Conservation (phyloP, 2,329 filamentous ascomycete species). For the Zymoseptoria passerinii region DNA sequence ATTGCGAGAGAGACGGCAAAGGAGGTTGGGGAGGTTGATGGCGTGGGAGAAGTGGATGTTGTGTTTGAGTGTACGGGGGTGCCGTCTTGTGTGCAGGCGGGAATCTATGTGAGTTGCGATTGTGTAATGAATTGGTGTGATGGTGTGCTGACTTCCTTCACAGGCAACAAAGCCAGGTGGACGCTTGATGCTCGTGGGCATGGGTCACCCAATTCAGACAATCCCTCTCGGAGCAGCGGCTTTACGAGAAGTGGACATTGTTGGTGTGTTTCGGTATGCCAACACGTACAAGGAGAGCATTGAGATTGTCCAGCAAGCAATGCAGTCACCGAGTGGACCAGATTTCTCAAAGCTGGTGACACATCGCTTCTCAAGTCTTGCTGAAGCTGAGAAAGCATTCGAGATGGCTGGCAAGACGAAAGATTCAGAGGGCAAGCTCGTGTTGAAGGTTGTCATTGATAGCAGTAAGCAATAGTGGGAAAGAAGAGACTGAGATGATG, state of each 20-base stretch:
- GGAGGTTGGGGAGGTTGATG: conserved; percentile 33
- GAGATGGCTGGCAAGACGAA: conserved; percentile 61
- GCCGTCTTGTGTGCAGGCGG: conserved; percentile 64
- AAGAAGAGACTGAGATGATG: background rate
- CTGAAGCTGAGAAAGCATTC: conserved; percentile 55
- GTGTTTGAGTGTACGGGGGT: conserved; percentile 74
- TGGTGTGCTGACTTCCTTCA: conserved; percentile 3
- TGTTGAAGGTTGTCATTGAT: conserved; percentile 60
- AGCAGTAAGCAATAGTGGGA: conserved; percentile 15
- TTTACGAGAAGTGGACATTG: conserved; percentile 65
- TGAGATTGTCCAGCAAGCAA: conserved; percentile 42
- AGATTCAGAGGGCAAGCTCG: conserved; percentile 59
- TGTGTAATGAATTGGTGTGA: background rate
- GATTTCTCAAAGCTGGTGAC: conserved; percentile 65
- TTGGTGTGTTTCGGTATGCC: conserved; percentile 71
- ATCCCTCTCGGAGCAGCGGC: conserved; percentile 65
- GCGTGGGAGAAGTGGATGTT: conserved; percentile 52
- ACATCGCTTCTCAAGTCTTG: conserved; percentile 59
- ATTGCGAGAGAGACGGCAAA: conserved; percentile 45
- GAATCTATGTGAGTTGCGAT: conserved; percentile 50
- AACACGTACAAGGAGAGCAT: conserved; percentile 70
- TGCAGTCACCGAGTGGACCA: conserved; percentile 44
- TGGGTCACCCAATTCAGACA: conserved; percentile 70
- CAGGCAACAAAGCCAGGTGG: conserved; percentile 58
- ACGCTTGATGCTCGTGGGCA: conserved; percentile 67